phyloP scores from a whole-genome alignment of 179 eudicot species.

The Actinidia arguta region DNA sequence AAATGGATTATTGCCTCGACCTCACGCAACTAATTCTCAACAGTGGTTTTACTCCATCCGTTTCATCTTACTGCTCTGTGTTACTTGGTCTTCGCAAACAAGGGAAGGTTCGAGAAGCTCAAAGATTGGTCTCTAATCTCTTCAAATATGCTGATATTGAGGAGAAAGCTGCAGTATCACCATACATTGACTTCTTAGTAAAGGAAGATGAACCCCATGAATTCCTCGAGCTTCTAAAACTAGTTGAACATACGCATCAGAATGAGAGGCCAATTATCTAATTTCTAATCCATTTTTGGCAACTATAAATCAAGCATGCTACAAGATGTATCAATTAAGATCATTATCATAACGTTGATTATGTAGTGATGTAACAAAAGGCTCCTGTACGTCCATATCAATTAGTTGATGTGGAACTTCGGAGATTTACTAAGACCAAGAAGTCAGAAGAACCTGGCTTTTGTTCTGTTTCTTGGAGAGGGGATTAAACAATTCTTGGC shows the following conservation, averaged over 20 bases:
- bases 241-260: slow-evolving; percentile 27
- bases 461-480: too few relatives aligned
- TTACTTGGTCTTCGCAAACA: slow-evolving; percentile 27
- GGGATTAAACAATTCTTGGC: too few relatives aligned
- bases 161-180: slow-evolving; percentile 26
- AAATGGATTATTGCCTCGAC: slow-evolving; percentile 22
- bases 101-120: slow-evolving; percentile 32
- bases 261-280: slow-evolving; percentile 33
- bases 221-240: slow-evolving; percentile 24
- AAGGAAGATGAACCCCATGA: slow-evolving; percentile 28
- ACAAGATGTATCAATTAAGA: not conserved
- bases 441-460: too few relatives aligned
- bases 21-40: slow-evolving; percentile 19
- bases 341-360: too few relatives aligned
- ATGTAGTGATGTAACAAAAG: too few relatives aligned
- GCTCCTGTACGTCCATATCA: too few relatives aligned
- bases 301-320: not conserved
- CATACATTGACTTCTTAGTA: slow-evolving; percentile 28
- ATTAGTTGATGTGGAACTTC: too few relatives aligned
- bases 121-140: slow-evolving; percentile 25
- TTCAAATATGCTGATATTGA: slow-evolving; percentile 25
- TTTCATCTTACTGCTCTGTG: slow-evolving; percentile 22
- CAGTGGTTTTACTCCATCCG: slow-evolving; percentile 21
- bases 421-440: too few relatives aligned
- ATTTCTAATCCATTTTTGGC: not conserved